Conservation (phyloP, 1,139 yeast species). For the Martiniozyma asiatica region DNA sequence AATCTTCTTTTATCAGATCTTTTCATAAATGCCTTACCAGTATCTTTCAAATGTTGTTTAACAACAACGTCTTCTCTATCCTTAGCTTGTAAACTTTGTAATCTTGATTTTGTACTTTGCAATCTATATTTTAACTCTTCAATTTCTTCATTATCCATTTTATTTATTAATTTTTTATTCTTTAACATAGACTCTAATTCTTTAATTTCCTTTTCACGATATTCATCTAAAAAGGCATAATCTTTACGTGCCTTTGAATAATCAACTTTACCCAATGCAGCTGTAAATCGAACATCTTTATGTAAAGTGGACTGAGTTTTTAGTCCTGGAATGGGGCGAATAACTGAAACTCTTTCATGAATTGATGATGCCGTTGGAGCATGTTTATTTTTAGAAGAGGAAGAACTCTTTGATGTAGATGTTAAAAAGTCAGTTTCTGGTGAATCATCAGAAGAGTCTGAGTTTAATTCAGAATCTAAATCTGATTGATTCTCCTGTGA, state of each 20-base stretch:
- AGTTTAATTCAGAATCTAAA: slow-evolving; percentile 11
- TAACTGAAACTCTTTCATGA: slow-evolving; percentile 53
- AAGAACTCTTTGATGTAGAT: no score
- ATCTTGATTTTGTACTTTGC: slow-evolving; percentile 58
- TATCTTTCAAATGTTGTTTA: slow-evolving; percentile 34
- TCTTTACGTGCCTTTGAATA: slow-evolving; percentile 52
- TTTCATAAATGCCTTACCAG: slow-evolving; percentile 55
- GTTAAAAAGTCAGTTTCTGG: no score
- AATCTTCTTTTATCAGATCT: slow-evolving; percentile 73
- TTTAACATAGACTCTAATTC: slow-evolving; percentile 47
- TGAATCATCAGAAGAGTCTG: slow-evolving; percentile 9
- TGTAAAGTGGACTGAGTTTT: slow-evolving; percentile 28
- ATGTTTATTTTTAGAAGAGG: slow-evolving; percentile 54
- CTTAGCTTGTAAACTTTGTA: slow-evolving; percentile 64
- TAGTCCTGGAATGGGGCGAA: slow-evolving; percentile 69
- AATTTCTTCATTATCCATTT: slow-evolving; percentile 36
- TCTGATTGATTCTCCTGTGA: no score
- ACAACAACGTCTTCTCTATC: slow-evolving; percentile 65
- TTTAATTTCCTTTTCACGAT: slow-evolving; percentile 58
- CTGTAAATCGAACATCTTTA: slow-evolving; percentile 79
- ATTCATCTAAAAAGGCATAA: slow-evolving; percentile 77
- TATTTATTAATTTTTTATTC: slow-evolving; percentile 37
- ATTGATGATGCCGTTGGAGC: slow-evolving; percentile 65
- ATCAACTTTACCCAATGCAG: slow-evolving; percentile 80
- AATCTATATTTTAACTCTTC: slow-evolving; percentile 41